These are phyloP conservation scores for Zygnema circumcarinatum DNA, from an alignment of 139 green algal species.

Conservation along the genomic window DNA sequence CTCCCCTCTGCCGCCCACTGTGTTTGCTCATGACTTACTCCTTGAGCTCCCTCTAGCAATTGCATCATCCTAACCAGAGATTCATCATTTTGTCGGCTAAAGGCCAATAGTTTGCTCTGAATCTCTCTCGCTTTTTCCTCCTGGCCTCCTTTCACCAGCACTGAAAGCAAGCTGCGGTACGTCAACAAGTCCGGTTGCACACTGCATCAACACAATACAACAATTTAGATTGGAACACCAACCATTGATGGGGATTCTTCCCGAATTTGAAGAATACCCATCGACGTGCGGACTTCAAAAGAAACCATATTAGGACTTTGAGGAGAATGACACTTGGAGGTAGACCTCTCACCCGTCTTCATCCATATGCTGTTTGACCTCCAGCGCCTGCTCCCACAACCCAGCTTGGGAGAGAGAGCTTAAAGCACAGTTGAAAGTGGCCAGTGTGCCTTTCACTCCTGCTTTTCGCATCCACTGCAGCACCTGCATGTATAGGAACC, in stretches of 20 bases:
- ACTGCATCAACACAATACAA: background rate
- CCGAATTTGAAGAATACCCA: too few species aligned
- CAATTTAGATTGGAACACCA: background rate
- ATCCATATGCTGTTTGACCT: conserved; percentile 42
- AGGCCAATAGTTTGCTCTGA: background rate
- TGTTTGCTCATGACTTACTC: background rate
- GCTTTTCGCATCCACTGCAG: conserved; percentile 7
- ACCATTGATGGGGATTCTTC: too few species aligned
- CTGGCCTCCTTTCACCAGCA: background rate
- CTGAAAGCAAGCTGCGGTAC: background rate
- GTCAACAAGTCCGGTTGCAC: background rate
- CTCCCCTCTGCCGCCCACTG: background rate
- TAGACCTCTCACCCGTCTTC: conserved; percentile 20
- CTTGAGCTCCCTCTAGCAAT: background rate
- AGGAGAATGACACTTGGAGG: too few species aligned
- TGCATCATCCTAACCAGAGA: background rate
- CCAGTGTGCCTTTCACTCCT: background rate
- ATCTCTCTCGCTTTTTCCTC: background rate
- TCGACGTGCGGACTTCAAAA: too few species aligned
- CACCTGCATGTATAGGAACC: background rate
- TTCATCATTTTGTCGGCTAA: background rate
- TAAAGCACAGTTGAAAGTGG: background rate
- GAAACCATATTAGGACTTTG: too few species aligned
- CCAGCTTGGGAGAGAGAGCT: background rate
- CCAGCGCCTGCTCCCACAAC: conserved; percentile 27